phyloP scores from a whole-genome alignment of 345 rosid genomes.

The Diplotaxis tenuifolia region DNA sequence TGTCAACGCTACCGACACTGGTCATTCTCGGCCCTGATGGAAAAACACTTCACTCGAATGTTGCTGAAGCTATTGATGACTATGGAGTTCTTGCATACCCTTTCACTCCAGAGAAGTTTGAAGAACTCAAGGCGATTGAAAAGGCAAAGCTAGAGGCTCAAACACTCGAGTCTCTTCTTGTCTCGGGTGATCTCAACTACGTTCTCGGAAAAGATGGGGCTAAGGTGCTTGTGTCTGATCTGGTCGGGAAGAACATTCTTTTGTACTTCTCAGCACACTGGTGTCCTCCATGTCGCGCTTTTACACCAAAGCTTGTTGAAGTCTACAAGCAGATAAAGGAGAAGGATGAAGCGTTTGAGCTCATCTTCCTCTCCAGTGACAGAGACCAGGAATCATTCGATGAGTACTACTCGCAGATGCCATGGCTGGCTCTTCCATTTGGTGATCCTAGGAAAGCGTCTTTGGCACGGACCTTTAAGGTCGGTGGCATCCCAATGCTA shows the following conservation, averaged over 20 bases:
- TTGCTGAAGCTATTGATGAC: conserved; percentile 57
- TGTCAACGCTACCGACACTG: conserved; percentile 49
- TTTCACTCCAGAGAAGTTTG: conserved; percentile 62
- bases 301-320: conserved; percentile 59
- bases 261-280: conserved; percentile 76
- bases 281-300: conserved; percentile 62
- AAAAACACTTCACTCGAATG: conserved; percentile 55
- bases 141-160: conserved; percentile 53
- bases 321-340: conserved; percentile 59
- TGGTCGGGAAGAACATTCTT: conserved; percentile 64
- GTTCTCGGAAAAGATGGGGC: conserved; percentile 54
- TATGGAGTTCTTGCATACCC: conserved; percentile 65
- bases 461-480: conserved; percentile 48
- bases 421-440: conserved; percentile 73
- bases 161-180: conserved; percentile 59
- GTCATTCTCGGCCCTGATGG: conserved; percentile 74
- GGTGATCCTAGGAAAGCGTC: conserved; percentile 53
- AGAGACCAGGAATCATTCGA: conserved; percentile 49
- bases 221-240: conserved; percentile 52
- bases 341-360: conserved; percentile 50
- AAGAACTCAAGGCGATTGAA: conserved; percentile 52
- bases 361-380: conserved; percentile 65
- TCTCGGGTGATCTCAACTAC: conserved; percentile 57
- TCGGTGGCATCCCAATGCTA: conserved; percentile 56
- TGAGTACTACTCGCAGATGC: conserved; percentile 56